Evolutionary conservation across 371 early-diverging fungal species (phyloP).

Genomic region (Blakeslea trispora): DNA sequence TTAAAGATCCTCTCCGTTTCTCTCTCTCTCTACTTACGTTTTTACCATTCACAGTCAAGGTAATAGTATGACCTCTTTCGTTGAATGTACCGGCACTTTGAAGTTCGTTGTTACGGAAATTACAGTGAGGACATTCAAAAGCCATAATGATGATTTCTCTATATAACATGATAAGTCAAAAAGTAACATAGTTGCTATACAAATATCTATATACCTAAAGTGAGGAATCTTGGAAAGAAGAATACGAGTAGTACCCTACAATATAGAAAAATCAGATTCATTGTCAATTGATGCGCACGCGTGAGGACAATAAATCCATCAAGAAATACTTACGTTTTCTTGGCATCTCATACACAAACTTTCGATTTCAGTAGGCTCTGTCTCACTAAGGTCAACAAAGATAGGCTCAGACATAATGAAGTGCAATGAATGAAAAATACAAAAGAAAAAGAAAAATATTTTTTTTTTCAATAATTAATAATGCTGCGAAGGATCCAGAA

Average conservation of each 20-base stretch:
- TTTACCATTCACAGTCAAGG: constrained; percentile 60
- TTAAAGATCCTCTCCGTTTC: not conserved
- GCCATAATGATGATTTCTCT: constrained; percentile 91
- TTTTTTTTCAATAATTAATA: not conserved
- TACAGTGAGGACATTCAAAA: constrained; percentile 94
- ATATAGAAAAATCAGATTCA: too few relatives aligned
- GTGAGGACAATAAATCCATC: not conserved
- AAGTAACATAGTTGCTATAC: not conserved
- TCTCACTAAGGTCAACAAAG: constrained; percentile 71
- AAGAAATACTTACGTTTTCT: constrained; percentile 64
- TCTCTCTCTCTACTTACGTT: constrained; percentile 36
- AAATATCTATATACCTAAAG: constrained; percentile 58
- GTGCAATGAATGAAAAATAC: not conserved
- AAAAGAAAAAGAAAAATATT: constrained; percentile 9
- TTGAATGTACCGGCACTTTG: constrained; percentile 84
- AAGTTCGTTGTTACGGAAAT: constrained; percentile 86
- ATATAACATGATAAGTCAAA: not conserved
- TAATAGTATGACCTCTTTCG: constrained; percentile 77
- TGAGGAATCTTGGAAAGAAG: constrained; percentile 92
- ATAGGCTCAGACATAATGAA: constrained; percentile 51
- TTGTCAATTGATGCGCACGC: not conserved
- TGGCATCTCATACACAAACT: constrained; percentile 90
- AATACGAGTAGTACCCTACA: constrained; percentile 80
- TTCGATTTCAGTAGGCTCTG: constrained; percentile 81
- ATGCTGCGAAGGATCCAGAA: too few relatives aligned